Evolutionary conservation across 2,329 filamentous ascomycete genomes (phyloP), one percentile per base, ranked within the genome.

Genomic region (Pezicula carpinea): DNA sequence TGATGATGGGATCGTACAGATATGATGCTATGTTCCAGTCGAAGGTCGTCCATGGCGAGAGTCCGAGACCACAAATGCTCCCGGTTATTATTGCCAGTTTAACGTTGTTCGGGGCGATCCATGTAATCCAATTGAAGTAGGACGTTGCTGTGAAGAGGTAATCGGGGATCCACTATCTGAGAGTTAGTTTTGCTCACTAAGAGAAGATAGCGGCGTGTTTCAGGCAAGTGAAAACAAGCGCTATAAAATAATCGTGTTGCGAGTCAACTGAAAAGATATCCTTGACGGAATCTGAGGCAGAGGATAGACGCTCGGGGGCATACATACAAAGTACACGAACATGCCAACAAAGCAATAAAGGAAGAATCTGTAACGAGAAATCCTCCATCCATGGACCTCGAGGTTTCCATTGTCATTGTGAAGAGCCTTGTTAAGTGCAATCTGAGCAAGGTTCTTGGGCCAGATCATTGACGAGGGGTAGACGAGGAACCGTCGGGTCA

Each of bases 391-490:
- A 53, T 73, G 53, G 32, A 69, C 59, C 5, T 60, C 63, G 3
- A 17, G 17, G 6, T 15, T 33, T 41, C 19, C n/a, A 13, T 32
- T 41, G 14, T 41, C 44, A 19, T 58, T 56, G 7, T 63, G 47
- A 2, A 66, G 54, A 0, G 64, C 60, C 13, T 58, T 52, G 55
- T 65, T 66, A 7, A 67, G 53, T 2, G 64, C 64, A 14, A 66
- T 51, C 0, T 60, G 65, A 0, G 60, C 71, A 46, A 82, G 67
- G 22, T 76, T 73, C 18, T 74, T 70, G 1, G 80, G 80, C 80
- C 80, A 84, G 43, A 84, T 77, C 79, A 83, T 83, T 44, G 78
- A 73, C 2, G 80, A 78, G 1, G 79, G 81, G 64, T 55, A 59
- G 21, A 80, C 73, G 22, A 85, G 71, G 64, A 80, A 84, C 31